Percentiles rank a stretch among this genome's conserved stretches.
Conservation (phyloP, 2,329 filamentous ascomycete genomes). For the Colletotrichum sp. region DNA sequence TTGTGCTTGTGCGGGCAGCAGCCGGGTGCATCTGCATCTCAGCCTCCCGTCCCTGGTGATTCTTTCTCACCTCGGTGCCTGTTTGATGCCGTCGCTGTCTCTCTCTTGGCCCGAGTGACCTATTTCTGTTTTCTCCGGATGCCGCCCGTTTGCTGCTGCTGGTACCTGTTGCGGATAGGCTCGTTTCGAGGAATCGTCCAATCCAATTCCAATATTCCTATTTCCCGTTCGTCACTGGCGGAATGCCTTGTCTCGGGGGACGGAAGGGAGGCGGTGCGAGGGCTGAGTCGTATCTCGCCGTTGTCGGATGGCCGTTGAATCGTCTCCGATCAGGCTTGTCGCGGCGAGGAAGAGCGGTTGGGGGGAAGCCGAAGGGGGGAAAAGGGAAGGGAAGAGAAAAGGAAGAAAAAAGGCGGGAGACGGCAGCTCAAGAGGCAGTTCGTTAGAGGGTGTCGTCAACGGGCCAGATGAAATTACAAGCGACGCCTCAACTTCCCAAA, state of each 20-base stretch:
- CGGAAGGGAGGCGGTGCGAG: slow-evolving; percentile 14
- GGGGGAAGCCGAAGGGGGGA: neutral
- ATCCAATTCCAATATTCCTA: neutral
- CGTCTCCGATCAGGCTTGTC: slow-evolving; percentile 21
- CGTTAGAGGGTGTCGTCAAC: slow-evolving; percentile 11
- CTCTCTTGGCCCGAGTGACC: neutral
- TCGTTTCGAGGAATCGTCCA: neutral
- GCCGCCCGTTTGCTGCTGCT: neutral
- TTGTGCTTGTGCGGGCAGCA: neutral
- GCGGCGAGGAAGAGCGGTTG: slow-evolving; percentile 7
- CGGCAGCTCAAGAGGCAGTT: neutral
- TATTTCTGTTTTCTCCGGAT: neutral
- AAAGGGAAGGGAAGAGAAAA: slow-evolving; percentile 1
- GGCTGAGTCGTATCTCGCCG: slow-evolving; percentile 21
- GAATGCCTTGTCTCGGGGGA: slow-evolving; percentile 13
- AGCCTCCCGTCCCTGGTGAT: neutral
- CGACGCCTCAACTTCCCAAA: slow-evolving; percentile 8
- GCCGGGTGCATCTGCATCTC: neutral
- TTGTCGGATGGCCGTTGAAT: slow-evolving; percentile 18
- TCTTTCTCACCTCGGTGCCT: neutral
- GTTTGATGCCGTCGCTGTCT: neutral
- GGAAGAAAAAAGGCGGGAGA: neutral
- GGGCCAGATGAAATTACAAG: slow-evolving; percentile 18
- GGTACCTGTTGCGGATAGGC: neutral
- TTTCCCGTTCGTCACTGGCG: neutral